Evolutionary conservation across 2,329 filamentous ascomycete species (phyloP), one percentile per base, ranked within the genome.

Genomic region (Beauveria australis): DNA sequence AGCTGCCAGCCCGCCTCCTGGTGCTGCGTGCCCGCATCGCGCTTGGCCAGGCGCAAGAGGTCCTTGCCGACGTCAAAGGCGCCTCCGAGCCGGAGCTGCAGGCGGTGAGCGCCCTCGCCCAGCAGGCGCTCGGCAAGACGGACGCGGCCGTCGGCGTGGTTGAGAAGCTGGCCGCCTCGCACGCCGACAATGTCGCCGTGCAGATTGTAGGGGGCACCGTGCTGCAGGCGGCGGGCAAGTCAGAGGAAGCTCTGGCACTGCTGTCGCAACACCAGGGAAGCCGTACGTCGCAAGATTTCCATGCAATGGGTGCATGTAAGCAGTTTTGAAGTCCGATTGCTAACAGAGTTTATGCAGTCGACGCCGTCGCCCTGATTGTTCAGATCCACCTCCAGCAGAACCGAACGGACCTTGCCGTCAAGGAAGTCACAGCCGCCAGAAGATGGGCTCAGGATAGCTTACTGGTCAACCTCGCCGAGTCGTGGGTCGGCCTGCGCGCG

Each of bases 381-480:
- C 93, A 99, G 74, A 95, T 97, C 67, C 88, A 97, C 71, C 86
- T 97, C 10, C 83, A 90, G 67, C 91, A 96, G 72, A 97, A 97
- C 79, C 85, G 93, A 67, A 88, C 88, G 68, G 93, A 97, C 73
- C 84, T 97, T 53, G 94, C 94, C 1, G 69, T 92, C 14, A 96
- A 96, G 75, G 93, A 97, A 76, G 92, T 96, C 43, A 79, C 86
- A 56, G 85, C 89, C 41, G 94, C 94, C 41, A 86, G 92, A 72
- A 85, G 91, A 75, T 97, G 93, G 90, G 94, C 93, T 8, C 93
- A 99, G 75, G 94, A 97, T 72, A 96, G 89, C 67, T 78, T 97
- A 44, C 79, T 97, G 54, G 91, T 97, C 65, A 97, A 99, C 75
- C 77, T 99, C 66, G 92, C 92, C 8, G 94, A 99, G 77, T 91